Evolutionary conservation across 441 rosid species (phyloP).

Genomic region (Jatropha multifida): DNA sequence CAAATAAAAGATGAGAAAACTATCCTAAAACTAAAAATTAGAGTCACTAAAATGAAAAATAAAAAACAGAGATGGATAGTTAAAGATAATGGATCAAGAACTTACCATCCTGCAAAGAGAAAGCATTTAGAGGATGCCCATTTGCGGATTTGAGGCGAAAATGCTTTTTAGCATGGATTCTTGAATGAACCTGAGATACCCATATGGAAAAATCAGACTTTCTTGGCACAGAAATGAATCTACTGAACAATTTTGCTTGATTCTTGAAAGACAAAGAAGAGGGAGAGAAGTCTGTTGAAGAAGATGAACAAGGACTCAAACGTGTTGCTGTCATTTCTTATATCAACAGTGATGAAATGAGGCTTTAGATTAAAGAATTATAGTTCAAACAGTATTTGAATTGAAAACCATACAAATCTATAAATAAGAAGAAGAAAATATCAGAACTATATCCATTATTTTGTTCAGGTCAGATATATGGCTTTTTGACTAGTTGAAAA

Average conservation of each 20-base stretch:
- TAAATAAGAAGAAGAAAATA: background rate
- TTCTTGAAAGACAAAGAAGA: conserved; percentile 31
- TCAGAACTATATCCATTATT: background rate
- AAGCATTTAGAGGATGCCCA: conserved; percentile 49
- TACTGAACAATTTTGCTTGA: conserved; percentile 31
- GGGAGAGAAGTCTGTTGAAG: conserved; percentile 31
- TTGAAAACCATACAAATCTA: background rate
- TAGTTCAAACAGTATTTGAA: background rate
- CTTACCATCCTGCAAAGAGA: conserved; percentile 59
- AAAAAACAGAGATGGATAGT: background rate
- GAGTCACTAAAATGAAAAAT: background rate
- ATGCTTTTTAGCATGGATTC: conserved; percentile 34
- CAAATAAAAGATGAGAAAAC: background rate
- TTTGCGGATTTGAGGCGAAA: conserved; percentile 58
- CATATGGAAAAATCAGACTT: conserved; percentile 34
- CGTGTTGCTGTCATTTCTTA: conserved; percentile 41
- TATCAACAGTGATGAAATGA: background rate
- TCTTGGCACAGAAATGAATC: conserved; percentile 37
- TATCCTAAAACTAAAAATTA: background rate
- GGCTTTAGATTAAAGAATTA: conserved; percentile 1
- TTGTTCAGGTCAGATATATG: background rate
- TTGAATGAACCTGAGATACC: conserved; percentile 43
- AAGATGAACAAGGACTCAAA: conserved; percentile 36
- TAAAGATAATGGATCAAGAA: conserved; percentile 17
- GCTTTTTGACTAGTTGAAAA: conserved; percentile 20